Conservation (phyloP, 805 yeast species). For the Yarrowia sp. region DNA sequence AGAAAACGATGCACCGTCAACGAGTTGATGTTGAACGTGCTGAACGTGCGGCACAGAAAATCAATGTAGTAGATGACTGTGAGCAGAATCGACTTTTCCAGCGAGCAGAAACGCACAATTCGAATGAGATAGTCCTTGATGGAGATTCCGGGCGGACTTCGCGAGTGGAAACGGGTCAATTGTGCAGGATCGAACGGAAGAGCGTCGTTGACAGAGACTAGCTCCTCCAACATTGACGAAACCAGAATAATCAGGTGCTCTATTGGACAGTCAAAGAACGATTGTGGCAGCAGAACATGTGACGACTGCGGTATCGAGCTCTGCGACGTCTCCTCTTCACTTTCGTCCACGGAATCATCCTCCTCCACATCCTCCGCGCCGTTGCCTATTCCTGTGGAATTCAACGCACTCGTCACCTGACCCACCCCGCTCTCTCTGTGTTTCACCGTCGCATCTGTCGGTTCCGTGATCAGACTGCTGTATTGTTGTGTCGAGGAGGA, state of each 20-base stretch:
- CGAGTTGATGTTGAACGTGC: constrained; percentile 82
- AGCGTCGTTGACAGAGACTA: constrained; percentile 76
- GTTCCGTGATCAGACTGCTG: constrained; percentile 12
- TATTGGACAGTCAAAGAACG: constrained; percentile 70
- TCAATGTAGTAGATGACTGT: constrained; percentile 91
- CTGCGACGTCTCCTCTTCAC: neutral
- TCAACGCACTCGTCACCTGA: constrained; percentile 14
- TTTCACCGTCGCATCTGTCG: neutral
- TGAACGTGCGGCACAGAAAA: constrained; percentile 75
- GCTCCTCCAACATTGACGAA: constrained; percentile 78
- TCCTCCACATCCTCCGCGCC: neutral
- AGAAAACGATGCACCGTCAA: constrained; percentile 92
- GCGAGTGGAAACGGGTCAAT: constrained; percentile 89
- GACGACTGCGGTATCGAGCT: neutral
- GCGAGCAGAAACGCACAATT: constrained; percentile 79
- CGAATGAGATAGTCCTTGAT: constrained; percentile 77
- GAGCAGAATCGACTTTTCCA: constrained; percentile 82
- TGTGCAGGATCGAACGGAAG: constrained; percentile 51
- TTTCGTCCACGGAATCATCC: neutral
- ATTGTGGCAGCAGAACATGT: constrained; percentile 52
- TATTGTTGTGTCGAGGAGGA: neutral
- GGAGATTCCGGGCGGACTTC: constrained; percentile 89
- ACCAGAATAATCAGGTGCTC: constrained; percentile 75
- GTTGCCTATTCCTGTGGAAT: neutral
- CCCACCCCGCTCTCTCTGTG: constrained; percentile 1